Evolutionary conservation across 768 basidiomycete genomes (phyloP).

Genomic region (Sarcomyxa edulis): DNA sequence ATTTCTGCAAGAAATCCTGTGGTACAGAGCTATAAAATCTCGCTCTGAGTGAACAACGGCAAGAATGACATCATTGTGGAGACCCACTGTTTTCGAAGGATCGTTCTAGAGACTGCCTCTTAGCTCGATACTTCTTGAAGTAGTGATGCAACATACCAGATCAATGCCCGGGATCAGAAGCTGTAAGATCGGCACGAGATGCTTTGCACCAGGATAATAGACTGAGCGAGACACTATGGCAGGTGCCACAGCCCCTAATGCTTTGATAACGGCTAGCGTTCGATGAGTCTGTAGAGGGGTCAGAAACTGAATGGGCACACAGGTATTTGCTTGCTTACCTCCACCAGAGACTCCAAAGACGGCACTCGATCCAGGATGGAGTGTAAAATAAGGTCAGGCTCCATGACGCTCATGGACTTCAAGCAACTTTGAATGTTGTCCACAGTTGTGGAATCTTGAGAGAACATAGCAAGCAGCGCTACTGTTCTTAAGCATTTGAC

Average conservation of each 20-base stretch:
- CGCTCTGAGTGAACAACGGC: not conserved
- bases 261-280: slow-evolving; percentile 82
- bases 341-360: slow-evolving; percentile 82
- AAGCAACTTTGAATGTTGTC: slow-evolving; percentile 74
- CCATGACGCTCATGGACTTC: slow-evolving; percentile 79
- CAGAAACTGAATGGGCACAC: slow-evolving; percentile 4
- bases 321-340: slow-evolving; percentile 53
- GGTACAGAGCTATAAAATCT: slow-evolving; percentile 58
- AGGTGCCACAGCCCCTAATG: slow-evolving; percentile 74
- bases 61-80: no score
- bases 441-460: slow-evolving; percentile 70
- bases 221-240: slow-evolving; percentile 75
- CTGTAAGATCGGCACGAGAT: slow-evolving; percentile 74
- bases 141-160: slow-evolving; percentile 43
- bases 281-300: slow-evolving; percentile 59
- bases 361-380: slow-evolving; percentile 80
- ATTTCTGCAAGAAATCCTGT: slow-evolving; percentile 72
- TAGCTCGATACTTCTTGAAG: not conserved
- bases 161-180: slow-evolving; percentile 85
- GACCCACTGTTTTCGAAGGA: slow-evolving; percentile 66
- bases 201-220: slow-evolving; percentile 78
- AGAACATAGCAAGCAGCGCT: slow-evolving; percentile 86
- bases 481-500: slow-evolving; percentile 81
- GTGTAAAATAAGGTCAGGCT: slow-evolving; percentile 80
- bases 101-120: slow-evolving; percentile 49